Conservation (phyloP, 176 grass and related monocot species). For the Metroxylon sagu region DNA sequence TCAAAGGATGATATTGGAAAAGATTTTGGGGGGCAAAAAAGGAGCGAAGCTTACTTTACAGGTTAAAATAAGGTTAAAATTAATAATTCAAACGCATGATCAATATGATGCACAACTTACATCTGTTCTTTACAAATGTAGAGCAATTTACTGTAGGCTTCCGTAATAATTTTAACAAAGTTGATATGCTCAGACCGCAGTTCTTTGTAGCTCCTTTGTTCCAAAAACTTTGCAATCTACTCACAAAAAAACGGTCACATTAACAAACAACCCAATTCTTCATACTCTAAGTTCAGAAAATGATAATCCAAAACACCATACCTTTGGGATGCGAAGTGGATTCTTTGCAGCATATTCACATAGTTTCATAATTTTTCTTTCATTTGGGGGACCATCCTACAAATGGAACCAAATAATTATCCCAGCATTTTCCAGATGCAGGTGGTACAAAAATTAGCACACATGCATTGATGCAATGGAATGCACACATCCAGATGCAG, state of each 20-base stretch:
- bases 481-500: too few species aligned
- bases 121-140: constrained; percentile 92
- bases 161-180: constrained; percentile 86
- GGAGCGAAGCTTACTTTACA: too few species aligned
- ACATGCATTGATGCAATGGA: too few species aligned
- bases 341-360: constrained; percentile 99
- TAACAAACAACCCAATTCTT: constrained; percentile 8
- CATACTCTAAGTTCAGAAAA: background rate
- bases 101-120: constrained; percentile 43
- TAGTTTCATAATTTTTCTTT: constrained; percentile 92
- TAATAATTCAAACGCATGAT: background rate
- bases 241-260: constrained; percentile 5
- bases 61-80: background rate
- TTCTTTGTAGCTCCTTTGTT: constrained; percentile 83
- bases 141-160: constrained; percentile 86
- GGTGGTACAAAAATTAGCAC: too few species aligned
- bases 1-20: too few species aligned
- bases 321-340: constrained; percentile 87
- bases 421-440: background rate
- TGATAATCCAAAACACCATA: constrained; percentile 9
- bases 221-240: constrained; percentile 92
- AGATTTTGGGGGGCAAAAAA: too few species aligned
- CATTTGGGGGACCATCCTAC: constrained; percentile 71
- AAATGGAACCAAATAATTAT: constrained; percentile 10
- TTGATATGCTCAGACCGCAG: constrained; percentile 61